A percentile compares a stretch with the other conserved stretches of the same genome.
phyloP scores from a whole-genome alignment of 2,329 filamentous ascomycete genomes.

The Botrytis hyacinthi region DNA sequence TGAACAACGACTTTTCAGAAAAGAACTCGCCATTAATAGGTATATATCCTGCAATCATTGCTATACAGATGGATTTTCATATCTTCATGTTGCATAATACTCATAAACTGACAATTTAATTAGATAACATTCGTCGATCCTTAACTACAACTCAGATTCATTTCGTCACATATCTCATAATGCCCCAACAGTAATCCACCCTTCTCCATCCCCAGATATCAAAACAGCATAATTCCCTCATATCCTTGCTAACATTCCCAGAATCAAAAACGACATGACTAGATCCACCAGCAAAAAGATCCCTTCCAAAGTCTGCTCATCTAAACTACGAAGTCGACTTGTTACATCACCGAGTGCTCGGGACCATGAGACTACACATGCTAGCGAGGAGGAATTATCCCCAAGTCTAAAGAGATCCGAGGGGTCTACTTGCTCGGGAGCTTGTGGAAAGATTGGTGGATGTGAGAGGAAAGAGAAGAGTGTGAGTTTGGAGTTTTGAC shows the following conservation, averaged over 20 bases:
- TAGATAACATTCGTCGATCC: background rate
- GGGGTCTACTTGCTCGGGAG: background rate
- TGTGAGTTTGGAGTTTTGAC: constrained; percentile 4
- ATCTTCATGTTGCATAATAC: fast-evolving
- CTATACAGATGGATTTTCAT: fast-evolving
- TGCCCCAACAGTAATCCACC: background rate
- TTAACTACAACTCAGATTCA: no score
- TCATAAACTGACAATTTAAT: background rate
- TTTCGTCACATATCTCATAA: background rate
- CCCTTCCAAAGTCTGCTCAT: background rate
- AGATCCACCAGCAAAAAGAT: background rate
- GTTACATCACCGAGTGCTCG: background rate
- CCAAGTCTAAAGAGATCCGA: no score
- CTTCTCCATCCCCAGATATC: background rate
- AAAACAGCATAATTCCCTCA: background rate
- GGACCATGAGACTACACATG: background rate
- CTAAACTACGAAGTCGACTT: background rate
- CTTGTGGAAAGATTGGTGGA: background rate
- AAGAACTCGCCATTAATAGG: background rate
- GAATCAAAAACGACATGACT: background rate
- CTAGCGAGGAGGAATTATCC: no score
- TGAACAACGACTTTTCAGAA: background rate
- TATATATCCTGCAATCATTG: background rate
- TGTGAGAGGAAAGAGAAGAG: background rate
- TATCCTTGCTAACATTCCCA: background rate